phyloP scores from a whole-genome alignment of 345 rosid species.

The Chamaenerion angustifolium region DNA sequence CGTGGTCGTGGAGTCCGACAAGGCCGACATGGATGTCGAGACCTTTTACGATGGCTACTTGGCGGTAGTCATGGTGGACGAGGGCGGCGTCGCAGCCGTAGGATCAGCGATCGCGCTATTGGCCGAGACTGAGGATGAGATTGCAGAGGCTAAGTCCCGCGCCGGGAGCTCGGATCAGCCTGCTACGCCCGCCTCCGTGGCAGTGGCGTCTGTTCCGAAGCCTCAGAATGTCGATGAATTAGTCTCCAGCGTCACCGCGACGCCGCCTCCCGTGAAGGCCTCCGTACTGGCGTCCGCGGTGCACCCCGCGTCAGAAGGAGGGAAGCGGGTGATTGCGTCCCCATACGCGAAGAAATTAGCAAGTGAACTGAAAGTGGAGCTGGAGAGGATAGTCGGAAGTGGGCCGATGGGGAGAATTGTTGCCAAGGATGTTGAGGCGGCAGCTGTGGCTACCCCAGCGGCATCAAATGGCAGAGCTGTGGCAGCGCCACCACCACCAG shows the following conservation, averaged over 20 bases:
- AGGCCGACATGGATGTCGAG: constrained; percentile 98
- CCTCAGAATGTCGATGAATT: neutral
- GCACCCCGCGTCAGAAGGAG: constrained; percentile 84
- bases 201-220: constrained; percentile 6
- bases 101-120: constrained; percentile 86
- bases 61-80: constrained; percentile 89
- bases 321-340: constrained; percentile 76
- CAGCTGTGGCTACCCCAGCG: constrained; percentile 15
- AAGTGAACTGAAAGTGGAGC: constrained; percentile 68
- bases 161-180: constrained; percentile 18
- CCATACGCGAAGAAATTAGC: too few relatives aligned
- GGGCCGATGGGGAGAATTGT: constrained; percentile 94
- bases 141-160: constrained; percentile 55
- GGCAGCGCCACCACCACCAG: neutral
- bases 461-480: neutral
- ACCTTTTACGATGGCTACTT: constrained; percentile 82
- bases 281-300: constrained; percentile 21
- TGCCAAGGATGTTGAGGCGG: constrained; percentile 84
- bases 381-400: constrained; percentile 49
- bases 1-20: constrained; percentile 89
- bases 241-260: neutral
- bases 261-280: constrained; percentile 2
- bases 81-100: constrained; percentile 86
- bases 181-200: constrained; percentile 5
- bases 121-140: constrained; percentile 70